Evolutionary conservation across 495 filamentous ascomycete genomes (phyloP), one percentile per base, ranked within the genome.

Genomic region (Aspergillus haitiensis): DNA sequence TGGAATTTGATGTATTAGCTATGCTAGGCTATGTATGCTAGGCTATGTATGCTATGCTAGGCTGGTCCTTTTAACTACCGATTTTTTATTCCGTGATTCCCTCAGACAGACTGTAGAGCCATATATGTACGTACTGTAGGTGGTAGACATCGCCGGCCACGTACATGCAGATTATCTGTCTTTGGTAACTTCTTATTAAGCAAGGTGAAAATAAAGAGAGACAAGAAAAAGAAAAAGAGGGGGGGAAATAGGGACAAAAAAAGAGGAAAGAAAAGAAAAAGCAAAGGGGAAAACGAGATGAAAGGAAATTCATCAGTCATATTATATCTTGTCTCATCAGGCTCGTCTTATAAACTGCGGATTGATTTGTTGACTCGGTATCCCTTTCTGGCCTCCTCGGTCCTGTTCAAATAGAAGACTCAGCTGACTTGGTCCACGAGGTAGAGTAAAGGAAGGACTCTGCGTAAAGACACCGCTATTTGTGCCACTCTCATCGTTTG

Each of bases 361-460:
- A 27, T 27, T 27, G 21, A 27, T 27, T 27, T 27, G 21, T 27
- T 27, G 21, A 27, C 21, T 8, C n/a, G 37, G 27, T 21, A 47
- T 47, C 44, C 8, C 16, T 8, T 21, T 21, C 44, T 21, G 16
- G 15, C 16, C 27, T 18, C 44, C 44, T 15, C 64, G 62, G 34
- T 60, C 65, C 33, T 61, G 56, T 35, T 64, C 64, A 18, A 70
- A 55, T 51, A 70, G 31, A 6, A 61, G 31, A 37, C 67, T 70
- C 13, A 70, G 52, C 49, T 63, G 60, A 21, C 67, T 62, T 1
- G 59, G 64, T 21, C 62, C 47, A 2, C 50, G 60, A 5, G 58
- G 42, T 10, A 54, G 15, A 12, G 58, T 48, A 21, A 60, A 31
- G 16, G 42, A 9, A 11, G 46, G 58, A 11, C 46, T 32, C 10